Evolutionary conservation across 306 rosid species (phyloP), one percentile per base, ranked within the genome.

Genomic region (Lablab purpureus): DNA sequence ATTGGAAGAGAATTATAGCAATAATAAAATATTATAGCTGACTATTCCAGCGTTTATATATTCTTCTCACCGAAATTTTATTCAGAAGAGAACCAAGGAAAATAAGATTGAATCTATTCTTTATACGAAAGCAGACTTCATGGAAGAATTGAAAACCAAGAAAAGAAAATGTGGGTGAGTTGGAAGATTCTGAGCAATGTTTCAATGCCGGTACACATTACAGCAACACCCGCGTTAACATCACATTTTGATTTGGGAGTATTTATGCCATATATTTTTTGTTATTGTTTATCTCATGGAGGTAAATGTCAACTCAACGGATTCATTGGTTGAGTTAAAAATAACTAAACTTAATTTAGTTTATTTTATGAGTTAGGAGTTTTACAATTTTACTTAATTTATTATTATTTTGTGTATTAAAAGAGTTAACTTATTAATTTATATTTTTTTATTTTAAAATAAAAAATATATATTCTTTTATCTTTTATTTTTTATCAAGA

Each of bases 171-270:
- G 40, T 34, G 8, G 9, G 6, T 80, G 4, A 15, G 70, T n/a
- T 71, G 27, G 65, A 7, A 84, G 73, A 79, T 58, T 71, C 78
- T 54, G 18, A 32, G 72, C 52, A 75, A 36, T 15, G 68, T 70
- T 73, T 71, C 60, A 51, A 36, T 49, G 87, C 83, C 81, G 83
- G 76, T 73, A 41, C 47, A 60, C 87, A 25, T 7, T 37, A 9
- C 4, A 22, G 36, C 37, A 51, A 41, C 71, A 66, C 19, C 71
- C 37, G 4, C n/a, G 4, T 4, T 37, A 37, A 37, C 32, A 37
- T 7, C n/a, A 64, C 21, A 15, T 36, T 64, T 64, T 36, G 1
- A 34, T 36, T n/a, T 34, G 1, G 12, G 3, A 28, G 21, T 28
- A 62, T 62, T 17, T 32, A 32, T 63, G 23, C 43, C 7, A 62